phyloP scores from a whole-genome alignment of 2,329 filamentous ascomycete genomes.

The Colletotrichum acutatum region DNA sequence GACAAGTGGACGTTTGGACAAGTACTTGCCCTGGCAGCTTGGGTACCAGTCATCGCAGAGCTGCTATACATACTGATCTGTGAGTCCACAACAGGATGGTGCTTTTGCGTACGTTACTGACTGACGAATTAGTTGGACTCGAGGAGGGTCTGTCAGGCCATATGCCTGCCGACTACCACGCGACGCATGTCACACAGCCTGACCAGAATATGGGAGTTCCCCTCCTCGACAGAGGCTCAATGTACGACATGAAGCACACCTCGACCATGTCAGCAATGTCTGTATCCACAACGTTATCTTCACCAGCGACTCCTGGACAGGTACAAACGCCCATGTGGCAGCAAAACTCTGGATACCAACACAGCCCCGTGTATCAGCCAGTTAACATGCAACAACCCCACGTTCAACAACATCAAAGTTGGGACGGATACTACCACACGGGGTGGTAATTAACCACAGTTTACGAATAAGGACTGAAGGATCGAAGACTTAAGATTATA shows the following conservation, averaged over 20 bases:
- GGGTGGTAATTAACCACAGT: not conserved
- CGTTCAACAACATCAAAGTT: not conserved
- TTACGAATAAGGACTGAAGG: no score
- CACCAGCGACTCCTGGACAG: not conserved
- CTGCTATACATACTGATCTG: slow-evolving; percentile 41
- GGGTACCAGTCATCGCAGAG: slow-evolving; percentile 43
- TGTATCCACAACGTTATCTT: not conserved
- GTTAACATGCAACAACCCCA: slow-evolving; percentile 2
- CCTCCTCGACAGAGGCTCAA: slow-evolving; percentile 11
- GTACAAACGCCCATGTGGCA: not conserved
- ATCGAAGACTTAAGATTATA: not conserved
- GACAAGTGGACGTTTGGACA: slow-evolving; percentile 46
- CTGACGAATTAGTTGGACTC: not conserved
- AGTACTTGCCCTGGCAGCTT: slow-evolving; percentile 43
- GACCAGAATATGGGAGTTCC: slow-evolving; percentile 15
- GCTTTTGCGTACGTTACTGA: not conserved
- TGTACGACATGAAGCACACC: slow-evolving; percentile 5
- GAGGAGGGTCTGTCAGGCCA: slow-evolving; percentile 32
- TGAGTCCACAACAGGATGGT: slow-evolving; percentile 28
- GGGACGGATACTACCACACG: slow-evolving; percentile 10
- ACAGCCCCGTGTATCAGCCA: not conserved
- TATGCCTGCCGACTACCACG: slow-evolving; percentile 31
- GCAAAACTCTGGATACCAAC: not conserved
- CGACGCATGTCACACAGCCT: slow-evolving; percentile 1
- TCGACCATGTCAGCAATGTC: not conserved